These are phyloP conservation scores for Eragrostis nindensis DNA, from an alignment of 176 grass and related monocot species.

Conservation along the genomic window DNA sequence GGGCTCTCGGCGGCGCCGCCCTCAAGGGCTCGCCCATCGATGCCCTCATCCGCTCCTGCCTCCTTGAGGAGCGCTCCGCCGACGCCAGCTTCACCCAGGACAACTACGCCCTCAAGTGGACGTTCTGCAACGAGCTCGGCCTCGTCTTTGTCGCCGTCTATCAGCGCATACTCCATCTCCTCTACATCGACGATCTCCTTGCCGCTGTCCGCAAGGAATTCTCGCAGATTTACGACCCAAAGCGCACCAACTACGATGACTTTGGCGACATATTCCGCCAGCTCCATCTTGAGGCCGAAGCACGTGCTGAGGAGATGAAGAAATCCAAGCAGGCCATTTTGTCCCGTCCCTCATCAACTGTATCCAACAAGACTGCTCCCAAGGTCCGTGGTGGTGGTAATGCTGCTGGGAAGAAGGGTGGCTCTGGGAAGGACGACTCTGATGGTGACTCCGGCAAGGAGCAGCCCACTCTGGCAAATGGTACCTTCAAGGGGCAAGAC, in stretches of 20 bases:
- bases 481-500: too few species aligned
- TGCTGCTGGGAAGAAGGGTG: constrained; percentile 29
- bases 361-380: neutral
- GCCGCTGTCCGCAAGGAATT: constrained; percentile 67
- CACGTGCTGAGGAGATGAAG: constrained; percentile 77
- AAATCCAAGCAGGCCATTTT: constrained; percentile 52
- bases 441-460: too few species aligned
- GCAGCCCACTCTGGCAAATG: too few species aligned
- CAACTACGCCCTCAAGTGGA: constrained; percentile 85
- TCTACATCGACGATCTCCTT: constrained; percentile 92
- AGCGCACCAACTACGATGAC: constrained; percentile 42
- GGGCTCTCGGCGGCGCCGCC: constrained; percentile 50
- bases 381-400: neutral
- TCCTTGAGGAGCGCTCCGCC: constrained; percentile 93
- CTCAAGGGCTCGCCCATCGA: constrained; percentile 95
- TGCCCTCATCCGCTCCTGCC: constrained; percentile 88
- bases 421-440: neutral
- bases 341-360: neutral
- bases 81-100: constrained; percentile 71
- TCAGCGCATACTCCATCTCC: constrained; percentile 86
- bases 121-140: constrained; percentile 91
- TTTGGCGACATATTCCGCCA: constrained; percentile 75
- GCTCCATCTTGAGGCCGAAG: constrained; percentile 88
- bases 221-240: constrained; percentile 63
- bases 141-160: constrained; percentile 94